A percentile compares a stretch with the other conserved stretches of the same genome.
Conservation (phyloP, 306 rosid species). For the Geum urbanum region DNA sequence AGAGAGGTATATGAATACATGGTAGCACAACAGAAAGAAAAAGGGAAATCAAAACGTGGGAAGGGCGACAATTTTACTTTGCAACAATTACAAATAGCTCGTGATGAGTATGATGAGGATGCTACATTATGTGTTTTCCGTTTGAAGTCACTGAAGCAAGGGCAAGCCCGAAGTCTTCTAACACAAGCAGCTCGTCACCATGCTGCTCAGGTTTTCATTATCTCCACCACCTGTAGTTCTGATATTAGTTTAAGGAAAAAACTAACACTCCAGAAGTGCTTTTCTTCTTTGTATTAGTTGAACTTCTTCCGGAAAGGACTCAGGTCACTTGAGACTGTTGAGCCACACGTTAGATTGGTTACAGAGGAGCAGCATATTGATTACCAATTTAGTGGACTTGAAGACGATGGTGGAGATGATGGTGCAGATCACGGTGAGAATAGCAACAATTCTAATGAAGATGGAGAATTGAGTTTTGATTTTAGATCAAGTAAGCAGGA, state of each 20-base stretch:
- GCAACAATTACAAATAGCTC: conserved; percentile 68
- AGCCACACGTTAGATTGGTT: conserved; percentile 67
- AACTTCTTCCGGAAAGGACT: conserved; percentile 87
- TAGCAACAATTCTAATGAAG: conserved; percentile 38
- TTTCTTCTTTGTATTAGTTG: conserved; percentile 44
- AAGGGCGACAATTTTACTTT: conserved; percentile 53
- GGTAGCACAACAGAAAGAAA: conserved; percentile 50
- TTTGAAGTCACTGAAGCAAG: conserved; percentile 79
- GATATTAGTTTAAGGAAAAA: conserved; percentile 16
- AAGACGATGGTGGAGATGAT: conserved; percentile 66
- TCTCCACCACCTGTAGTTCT: conserved; percentile 1
- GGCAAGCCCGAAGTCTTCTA: conserved; percentile 81
- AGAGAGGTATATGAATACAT: conserved; percentile 65
- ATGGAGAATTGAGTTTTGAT: conserved; percentile 73
- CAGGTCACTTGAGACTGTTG: conserved; percentile 78
- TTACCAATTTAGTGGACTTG: conserved; percentile 67
- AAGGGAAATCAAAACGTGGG: conserved; percentile 70
- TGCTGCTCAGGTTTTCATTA: conserved; percentile 68
- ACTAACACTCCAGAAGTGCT: background rate
- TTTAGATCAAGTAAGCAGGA: conserved; percentile 50
- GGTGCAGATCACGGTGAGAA: conserved; percentile 34
- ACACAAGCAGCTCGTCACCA: conserved; percentile 94
- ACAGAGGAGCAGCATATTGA: conserved; percentile 73
- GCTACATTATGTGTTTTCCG: conserved; percentile 75
- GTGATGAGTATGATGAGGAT: conserved; percentile 59